phyloP scores from a whole-genome alignment of 2,329 filamentous ascomycete genomes.

The Alternaria triticimaculans region DNA sequence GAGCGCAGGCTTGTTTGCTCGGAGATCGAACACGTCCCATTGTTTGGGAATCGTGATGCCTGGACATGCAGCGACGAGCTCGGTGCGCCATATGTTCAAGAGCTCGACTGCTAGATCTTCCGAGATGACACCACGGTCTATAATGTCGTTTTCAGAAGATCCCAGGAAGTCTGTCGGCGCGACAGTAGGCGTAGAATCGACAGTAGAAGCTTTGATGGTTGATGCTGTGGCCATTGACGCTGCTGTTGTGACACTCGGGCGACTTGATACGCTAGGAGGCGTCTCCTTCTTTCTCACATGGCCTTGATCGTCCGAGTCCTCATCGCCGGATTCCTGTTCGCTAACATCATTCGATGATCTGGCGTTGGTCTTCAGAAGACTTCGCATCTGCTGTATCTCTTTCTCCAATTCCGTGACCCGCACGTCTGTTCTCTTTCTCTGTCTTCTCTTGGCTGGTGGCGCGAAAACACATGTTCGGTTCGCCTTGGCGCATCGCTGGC shows the following conservation, averaged over 20 bases:
- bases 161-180: slow-evolving; percentile 30
- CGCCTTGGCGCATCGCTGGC: slow-evolving; percentile 46
- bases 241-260: slow-evolving; percentile 14
- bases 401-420: slow-evolving; percentile 46
- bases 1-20: slow-evolving; percentile 40
- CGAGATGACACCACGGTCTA: slow-evolving; percentile 43
- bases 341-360: slow-evolving; percentile 32
- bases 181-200: slow-evolving; percentile 5
- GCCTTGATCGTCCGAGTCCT: slow-evolving; percentile 30
- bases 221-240: slow-evolving; percentile 7
- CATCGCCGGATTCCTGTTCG: slow-evolving; percentile 39
- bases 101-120: slow-evolving; percentile 38
- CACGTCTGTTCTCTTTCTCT: slow-evolving; percentile 47
- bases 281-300: slow-evolving; percentile 20
- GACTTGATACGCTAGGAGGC: slow-evolving; percentile 20
- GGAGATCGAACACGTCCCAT: slow-evolving; percentile 40
- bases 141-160: slow-evolving; percentile 39
- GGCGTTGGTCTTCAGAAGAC: slow-evolving; percentile 34
- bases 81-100: slow-evolving; percentile 39
- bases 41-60: slow-evolving; percentile 38
- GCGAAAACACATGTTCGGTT: slow-evolving; percentile 44
- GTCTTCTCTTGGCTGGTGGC: slow-evolving; percentile 44
- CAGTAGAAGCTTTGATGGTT: slow-evolving; percentile 6
- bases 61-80: slow-evolving; percentile 38
- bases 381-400: slow-evolving; percentile 46